phyloP scores from a whole-genome alignment of 2,329 filamentous ascomycete genomes.

The Aspergillus sergii region DNA sequence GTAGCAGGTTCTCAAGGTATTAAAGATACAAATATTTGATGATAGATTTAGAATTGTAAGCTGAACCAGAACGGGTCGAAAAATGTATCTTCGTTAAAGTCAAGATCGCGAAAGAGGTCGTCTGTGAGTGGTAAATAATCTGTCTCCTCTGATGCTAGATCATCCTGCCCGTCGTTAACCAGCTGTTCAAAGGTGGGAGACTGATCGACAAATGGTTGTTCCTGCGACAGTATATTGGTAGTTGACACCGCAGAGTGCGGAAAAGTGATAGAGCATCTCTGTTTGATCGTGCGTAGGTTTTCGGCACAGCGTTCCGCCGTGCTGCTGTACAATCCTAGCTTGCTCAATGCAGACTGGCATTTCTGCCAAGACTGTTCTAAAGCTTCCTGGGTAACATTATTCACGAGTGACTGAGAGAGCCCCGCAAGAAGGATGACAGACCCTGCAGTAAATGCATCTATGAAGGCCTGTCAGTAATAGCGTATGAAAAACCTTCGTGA shows the following conservation, averaged over 20 bases:
- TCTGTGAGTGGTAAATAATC: background rate
- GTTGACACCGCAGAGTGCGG: background rate
- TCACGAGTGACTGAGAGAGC: background rate
- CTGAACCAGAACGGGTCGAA: conserved; percentile 1
- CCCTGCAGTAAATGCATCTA: background rate
- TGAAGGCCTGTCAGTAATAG: background rate
- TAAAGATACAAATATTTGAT: background rate
- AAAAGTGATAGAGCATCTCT: background rate
- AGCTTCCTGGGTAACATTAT: background rate
- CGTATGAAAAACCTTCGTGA: too few species aligned
- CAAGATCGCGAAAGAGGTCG: background rate
- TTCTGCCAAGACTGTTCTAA: background rate
- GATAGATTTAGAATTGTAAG: background rate
- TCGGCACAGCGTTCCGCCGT: background rate
- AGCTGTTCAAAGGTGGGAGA: background rate
- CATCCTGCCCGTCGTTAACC: too few species aligned
- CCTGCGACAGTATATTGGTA: background rate
- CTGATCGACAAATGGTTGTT: background rate
- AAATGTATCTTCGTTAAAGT: background rate
- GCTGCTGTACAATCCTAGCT: background rate
- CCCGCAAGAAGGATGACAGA: background rate
- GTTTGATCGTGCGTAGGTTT: background rate
- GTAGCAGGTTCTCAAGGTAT: background rate
- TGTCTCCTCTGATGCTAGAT: background rate
- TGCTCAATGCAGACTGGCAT: background rate